Base-by-base conservation (phyloP, 2,329 filamentous ascomycete species). In the Fusarium lateritium region DNA sequence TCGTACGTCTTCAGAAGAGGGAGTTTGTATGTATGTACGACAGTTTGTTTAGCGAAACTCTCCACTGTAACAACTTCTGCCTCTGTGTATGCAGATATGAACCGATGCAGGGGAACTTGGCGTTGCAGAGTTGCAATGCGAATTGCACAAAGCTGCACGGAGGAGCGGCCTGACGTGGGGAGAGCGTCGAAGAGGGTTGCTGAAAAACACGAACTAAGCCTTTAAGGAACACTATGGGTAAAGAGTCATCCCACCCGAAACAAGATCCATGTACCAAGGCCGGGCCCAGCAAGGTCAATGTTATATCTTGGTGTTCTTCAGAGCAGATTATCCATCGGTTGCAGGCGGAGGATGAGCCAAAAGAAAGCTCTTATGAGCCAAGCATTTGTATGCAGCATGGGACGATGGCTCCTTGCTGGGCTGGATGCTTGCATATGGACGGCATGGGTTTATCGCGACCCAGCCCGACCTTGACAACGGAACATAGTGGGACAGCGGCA, bases 71-170 rank as follows among this genome's bases (percentile, higher is more conserved):
- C 49, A 50, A 24, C 21, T 36, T 46, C 43, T 33, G 33, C 21
- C 59, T 57, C 26, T 17, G 10, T 31, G 28, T 31, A 56, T 49
- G 56, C 33, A 61, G 39, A 57, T 49, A 60, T 65, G 55, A 45
- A 65, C 64, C 40, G 55, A 66, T 55, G 49, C 50, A 68, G 46
- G 68, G 58, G 55, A 70, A 65, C 54, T 53, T 31, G 44, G 52
- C 50, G 58, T 42, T 42, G 36, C 45, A 55, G 57, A 62, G 62
- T 55, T 50, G 60, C 59, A 53, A 53, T 34, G 38, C 40, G 55
- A 62, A 55, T 61, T 34, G 56, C 55, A 62, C 50, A 38, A 50
- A 58, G 39, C 40, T 53, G 40, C 51, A 65, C 51, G 34, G 9
- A 46, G 49, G 50, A 65, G 51, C 47, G 24, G 26, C 49, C 21